Conservation (phyloP, 441 rosid species). For the Brassica balearica region DNA sequence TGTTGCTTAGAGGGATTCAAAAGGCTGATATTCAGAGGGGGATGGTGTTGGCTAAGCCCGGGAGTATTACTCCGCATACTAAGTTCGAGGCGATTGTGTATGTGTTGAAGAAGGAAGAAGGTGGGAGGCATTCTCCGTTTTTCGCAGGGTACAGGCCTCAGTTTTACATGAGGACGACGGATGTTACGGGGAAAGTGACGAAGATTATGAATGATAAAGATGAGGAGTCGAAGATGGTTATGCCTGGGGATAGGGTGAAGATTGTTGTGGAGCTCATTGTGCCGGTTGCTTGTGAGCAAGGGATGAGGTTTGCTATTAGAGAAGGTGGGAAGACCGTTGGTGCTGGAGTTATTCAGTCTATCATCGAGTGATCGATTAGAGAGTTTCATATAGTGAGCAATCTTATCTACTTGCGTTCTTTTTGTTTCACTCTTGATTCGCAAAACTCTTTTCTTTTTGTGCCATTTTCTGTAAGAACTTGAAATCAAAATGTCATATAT, state of each 20-base stretch:
- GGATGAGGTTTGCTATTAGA: conserved; percentile 98
- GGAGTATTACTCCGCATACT: conserved; percentile 80
- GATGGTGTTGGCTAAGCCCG: conserved; percentile 93
- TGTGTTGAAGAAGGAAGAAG: conserved; percentile 98
- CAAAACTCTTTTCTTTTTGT: conserved; percentile 22
- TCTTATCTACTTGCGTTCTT: conserved; percentile 42
- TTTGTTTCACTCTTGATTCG: conserved; percentile 42
- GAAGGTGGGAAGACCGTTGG: conserved; percentile 99
- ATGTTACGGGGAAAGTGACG: conserved; percentile 83
- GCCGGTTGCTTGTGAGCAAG: conserved; percentile 97
- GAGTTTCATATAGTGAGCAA: conserved; percentile 48
- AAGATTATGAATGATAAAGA: conserved; percentile 88
- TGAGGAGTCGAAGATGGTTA: conserved; percentile 97
- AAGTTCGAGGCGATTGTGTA: conserved; percentile 79
- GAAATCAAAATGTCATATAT: conserved; percentile 43
- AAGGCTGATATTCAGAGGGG: conserved; percentile 93
- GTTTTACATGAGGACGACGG: conserved; percentile 96
- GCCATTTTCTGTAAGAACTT: conserved; percentile 37
- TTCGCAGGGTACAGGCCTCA: conserved; percentile 93
- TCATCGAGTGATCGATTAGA: conserved; percentile 59
- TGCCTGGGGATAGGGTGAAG: conserved; percentile 97
- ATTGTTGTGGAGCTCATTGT: conserved; percentile 90
- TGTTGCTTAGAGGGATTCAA: conserved; percentile 89
- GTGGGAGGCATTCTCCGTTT: conserved; percentile 95
- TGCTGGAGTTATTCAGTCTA: conserved; percentile 91